Evolutionary conservation across 2,329 filamentous ascomycete genomes (phyloP).

Genomic region (Colletotrichum falcatum): DNA sequence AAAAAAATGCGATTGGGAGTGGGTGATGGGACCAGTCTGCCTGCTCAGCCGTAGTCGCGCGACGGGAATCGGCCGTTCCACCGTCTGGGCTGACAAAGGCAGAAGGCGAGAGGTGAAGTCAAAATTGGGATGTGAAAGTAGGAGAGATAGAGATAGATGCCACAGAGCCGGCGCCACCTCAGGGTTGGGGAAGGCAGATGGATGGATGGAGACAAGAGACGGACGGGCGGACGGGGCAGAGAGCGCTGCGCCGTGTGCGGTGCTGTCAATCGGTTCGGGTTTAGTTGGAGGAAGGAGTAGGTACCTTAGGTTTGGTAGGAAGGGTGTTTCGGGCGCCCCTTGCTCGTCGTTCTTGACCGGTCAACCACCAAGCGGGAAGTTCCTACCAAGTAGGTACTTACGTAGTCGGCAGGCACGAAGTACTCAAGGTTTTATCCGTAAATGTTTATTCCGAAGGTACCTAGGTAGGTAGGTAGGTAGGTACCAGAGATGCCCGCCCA

Average conservation of each 20-base stretch:
- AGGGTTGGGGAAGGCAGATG: background rate
- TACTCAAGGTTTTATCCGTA: background rate
- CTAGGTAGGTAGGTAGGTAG: background rate
- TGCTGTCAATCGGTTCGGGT: constrained; percentile 11
- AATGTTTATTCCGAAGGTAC: background rate
- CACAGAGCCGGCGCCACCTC: constrained; percentile 3
- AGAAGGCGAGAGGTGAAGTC: constrained; percentile 8
- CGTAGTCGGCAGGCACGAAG: no score
- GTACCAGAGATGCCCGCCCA: no score
- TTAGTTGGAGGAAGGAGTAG: constrained; percentile 6
- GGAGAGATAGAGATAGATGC: constrained; percentile 12
- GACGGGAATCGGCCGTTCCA: background rate
- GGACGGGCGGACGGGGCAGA: background rate
- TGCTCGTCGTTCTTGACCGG: background rate
- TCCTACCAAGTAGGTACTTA: background rate
- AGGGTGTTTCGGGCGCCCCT: background rate
- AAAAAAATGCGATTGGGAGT: background rate
- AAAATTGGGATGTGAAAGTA: constrained; percentile 5
- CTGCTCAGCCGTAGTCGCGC: constrained; percentile 6
- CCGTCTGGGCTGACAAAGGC: constrained; percentile 16
- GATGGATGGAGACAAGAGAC: background rate
- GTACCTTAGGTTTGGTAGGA: no score
- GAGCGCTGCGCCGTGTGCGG: background rate
- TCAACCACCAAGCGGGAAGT: background rate
- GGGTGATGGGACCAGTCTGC: background rate